A percentile compares a stretch with the other conserved stretches of the same genome.
These are phyloP conservation scores for Penicillium sp. DNA, from an alignment of 2,329 filamentous ascomycete genomes.

Conservation along the genomic window DNA sequence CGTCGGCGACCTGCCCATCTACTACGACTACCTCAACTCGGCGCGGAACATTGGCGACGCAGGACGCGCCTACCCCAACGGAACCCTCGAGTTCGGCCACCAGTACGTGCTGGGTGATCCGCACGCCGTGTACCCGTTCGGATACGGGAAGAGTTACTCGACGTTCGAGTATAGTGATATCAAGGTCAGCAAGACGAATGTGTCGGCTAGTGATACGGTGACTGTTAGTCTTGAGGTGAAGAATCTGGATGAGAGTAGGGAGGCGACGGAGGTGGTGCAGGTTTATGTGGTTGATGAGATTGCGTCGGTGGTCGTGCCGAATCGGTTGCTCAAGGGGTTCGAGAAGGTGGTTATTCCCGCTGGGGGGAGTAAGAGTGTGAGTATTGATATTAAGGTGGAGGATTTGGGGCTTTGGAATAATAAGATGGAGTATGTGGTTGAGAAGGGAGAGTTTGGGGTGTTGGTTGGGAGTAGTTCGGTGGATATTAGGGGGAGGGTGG, in stretches of 20 bases:
- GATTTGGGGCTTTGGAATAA: slow-evolving; percentile 50
- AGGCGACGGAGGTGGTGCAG: slow-evolving; percentile 60
- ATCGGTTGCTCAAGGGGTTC: slow-evolving; percentile 58
- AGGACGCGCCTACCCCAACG: slow-evolving; percentile 48
- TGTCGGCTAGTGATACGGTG: slow-evolving; percentile 47
- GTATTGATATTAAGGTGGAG: slow-evolving; percentile 44
- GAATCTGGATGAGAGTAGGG: slow-evolving; percentile 46
- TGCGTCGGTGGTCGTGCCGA: slow-evolving; percentile 55
- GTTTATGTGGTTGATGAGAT: slow-evolving; percentile 58
- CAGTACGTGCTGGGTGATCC: slow-evolving; percentile 57
- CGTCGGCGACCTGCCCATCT: slow-evolving; percentile 59
- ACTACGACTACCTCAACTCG: slow-evolving; percentile 65
- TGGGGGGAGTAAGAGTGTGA: slow-evolving; percentile 49
- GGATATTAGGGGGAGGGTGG: too few species aligned
- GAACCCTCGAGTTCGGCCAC: slow-evolving; percentile 55
- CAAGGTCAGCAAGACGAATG: slow-evolving; percentile 32
- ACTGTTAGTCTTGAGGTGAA: slow-evolving; percentile 54
- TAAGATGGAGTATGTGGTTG: slow-evolving; percentile 63
- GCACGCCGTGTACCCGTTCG: slow-evolving; percentile 55
- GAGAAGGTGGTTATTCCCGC: slow-evolving; percentile 55
- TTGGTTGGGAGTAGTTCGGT: slow-evolving; percentile 48
- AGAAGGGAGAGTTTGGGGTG: slow-evolving; percentile 59
- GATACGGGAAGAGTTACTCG: slow-evolving; percentile 59
- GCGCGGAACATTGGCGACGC: slow-evolving; percentile 48
- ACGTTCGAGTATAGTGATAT: slow-evolving; percentile 48